A percentile compares a stretch with the other conserved stretches of the same genome.
Evolutionary conservation across 1,284 basidiomycete species (phyloP).

Genomic region (Marasmius fiardii): DNA sequence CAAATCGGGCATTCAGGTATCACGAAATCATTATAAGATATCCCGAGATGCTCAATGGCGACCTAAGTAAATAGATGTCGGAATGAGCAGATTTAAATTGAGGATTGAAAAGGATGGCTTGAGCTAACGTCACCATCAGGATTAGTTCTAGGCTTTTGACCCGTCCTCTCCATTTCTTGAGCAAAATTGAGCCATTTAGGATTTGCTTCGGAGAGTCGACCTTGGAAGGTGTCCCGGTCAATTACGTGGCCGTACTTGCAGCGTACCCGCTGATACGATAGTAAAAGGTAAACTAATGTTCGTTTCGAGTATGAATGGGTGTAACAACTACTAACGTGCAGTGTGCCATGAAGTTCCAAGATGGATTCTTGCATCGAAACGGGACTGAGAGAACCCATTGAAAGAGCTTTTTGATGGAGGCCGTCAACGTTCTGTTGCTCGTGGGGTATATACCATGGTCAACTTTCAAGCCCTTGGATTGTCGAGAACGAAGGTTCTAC

Average conservation of each 20-base stretch:
- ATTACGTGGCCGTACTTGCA: slow-evolving; percentile 70
- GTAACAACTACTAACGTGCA: slow-evolving; percentile 78
- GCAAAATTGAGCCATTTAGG: slow-evolving; percentile 76
- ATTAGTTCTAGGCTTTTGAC: slow-evolving; percentile 72
- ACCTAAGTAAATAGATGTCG: slow-evolving; percentile 45
- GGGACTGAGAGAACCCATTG: slow-evolving; percentile 32
- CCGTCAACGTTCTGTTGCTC: slow-evolving; percentile 77
- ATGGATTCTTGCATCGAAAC: slow-evolving; percentile 43
- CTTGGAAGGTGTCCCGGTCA: slow-evolving; percentile 72
- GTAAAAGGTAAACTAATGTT: too few species aligned
- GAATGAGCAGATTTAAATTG: neutral
- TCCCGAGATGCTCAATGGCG: slow-evolving; percentile 66
- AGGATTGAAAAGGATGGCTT: neutral
- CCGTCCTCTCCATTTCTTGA: slow-evolving; percentile 63
- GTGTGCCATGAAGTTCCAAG: slow-evolving; percentile 86
- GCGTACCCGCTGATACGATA: slow-evolving; percentile 61
- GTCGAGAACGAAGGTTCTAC: slow-evolving; percentile 18
- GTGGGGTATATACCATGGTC: neutral
- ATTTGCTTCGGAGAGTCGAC: slow-evolving; percentile 67
- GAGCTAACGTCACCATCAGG: slow-evolving; percentile 86
- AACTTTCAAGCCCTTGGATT: neutral
- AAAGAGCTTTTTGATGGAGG: slow-evolving; percentile 75
- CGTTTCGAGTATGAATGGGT: too few species aligned
- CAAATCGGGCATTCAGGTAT: slow-evolving; percentile 77
- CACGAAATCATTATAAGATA: slow-evolving; percentile 73